phyloP scores from a whole-genome alignment of 2,329 filamentous ascomycete species.

The Xylariaceae sp. region DNA sequence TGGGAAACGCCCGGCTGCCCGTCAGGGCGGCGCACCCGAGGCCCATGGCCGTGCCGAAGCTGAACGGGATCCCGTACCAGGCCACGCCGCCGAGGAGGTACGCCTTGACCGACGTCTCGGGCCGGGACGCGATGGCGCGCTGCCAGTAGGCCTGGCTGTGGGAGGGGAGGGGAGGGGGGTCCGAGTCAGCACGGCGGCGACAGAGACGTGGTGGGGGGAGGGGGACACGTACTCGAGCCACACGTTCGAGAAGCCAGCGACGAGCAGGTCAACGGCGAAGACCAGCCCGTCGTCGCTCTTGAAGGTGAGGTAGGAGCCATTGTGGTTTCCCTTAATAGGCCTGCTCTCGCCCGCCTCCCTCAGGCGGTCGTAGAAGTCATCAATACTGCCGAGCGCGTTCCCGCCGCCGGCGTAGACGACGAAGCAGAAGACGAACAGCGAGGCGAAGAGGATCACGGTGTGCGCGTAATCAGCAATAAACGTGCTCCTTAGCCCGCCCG shows the following conservation, averaged over 20 bases:
- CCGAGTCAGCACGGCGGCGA: no score
- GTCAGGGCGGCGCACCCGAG: slow-evolving; percentile 27
- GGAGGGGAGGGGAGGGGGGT: no score
- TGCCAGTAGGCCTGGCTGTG: slow-evolving; percentile 39
- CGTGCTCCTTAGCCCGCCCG: slow-evolving; percentile 30
- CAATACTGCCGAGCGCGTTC: slow-evolving; percentile 23
- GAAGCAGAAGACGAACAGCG: slow-evolving; percentile 32
- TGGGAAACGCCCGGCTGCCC: slow-evolving; percentile 18
- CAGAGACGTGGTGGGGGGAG: no score
- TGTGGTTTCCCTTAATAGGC: slow-evolving; percentile 26
- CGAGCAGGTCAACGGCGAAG: slow-evolving; percentile 30
- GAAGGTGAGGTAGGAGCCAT: slow-evolving; percentile 30
- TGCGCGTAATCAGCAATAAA: slow-evolving; percentile 35
- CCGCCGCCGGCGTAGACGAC: slow-evolving; percentile 22
- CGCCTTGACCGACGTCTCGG: slow-evolving; percentile 32
- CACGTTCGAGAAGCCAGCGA: slow-evolving; percentile 28
- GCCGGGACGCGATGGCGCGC: slow-evolving; percentile 33
- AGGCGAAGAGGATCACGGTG: slow-evolving; percentile 31
- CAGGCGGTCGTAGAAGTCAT: slow-evolving; percentile 30
- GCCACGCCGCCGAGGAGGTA: slow-evolving; percentile 34
- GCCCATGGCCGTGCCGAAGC: slow-evolving; percentile 28
- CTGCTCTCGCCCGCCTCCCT: slow-evolving; percentile 21
- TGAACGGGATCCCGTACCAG: slow-evolving; percentile 30
- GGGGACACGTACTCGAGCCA: no score
- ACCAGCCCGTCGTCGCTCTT: slow-evolving; percentile 27